Base-by-base conservation (phyloP, 257 asterid genomes). In the Solanum rostratum region DNA sequence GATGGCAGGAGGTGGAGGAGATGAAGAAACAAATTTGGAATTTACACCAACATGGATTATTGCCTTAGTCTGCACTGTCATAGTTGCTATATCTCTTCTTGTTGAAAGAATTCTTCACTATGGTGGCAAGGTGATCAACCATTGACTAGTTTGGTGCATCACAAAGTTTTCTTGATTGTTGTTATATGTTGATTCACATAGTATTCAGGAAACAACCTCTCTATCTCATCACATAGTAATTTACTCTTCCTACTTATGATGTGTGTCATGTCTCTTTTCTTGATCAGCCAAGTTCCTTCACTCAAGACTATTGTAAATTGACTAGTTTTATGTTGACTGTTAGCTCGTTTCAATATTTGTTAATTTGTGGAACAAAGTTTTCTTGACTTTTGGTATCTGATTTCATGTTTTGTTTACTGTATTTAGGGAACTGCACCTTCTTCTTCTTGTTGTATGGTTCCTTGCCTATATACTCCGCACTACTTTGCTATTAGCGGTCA, bases 31-130 rank as follows among this genome's bases (percentile, higher is more conserved):
- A 9, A 86, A 85, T 20, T 87, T 93, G 83, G 91, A 93, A 87
- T 91, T 81, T 27, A 92, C 96, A 19, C 95, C 97, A 13, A 93
- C 97, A 55, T 93, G 97, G 97, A 86, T 92, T 52, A 88, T 93
- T 53, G 97, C 97, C 45, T 37, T 90, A 15, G 96, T 93, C 7
- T 92, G 97, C 87, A 88, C 90, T 7, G 80, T 89, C 60, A 92
- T 93, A 71, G 97, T 93, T 10, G 91, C 91, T 85, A 86, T 92
- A 73, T 93, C 97, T 24, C 87, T 93, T 52, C 13, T 85, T 33
- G 94, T 89, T 29, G 97, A 92, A 68, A 88, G 97, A 66, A 1
- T 89, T 24, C 86, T 93, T 85, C 96, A 93, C 85, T 89, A 49
- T 86, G 80, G 90, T 46, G 97, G 97, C 85, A 92, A 93, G 96